A percentile compares a stretch with the other conserved stretches of the same genome.
Evolutionary conservation across 2,329 filamentous ascomycete species (phyloP).

Genomic region (Geosmithia putterillii): DNA sequence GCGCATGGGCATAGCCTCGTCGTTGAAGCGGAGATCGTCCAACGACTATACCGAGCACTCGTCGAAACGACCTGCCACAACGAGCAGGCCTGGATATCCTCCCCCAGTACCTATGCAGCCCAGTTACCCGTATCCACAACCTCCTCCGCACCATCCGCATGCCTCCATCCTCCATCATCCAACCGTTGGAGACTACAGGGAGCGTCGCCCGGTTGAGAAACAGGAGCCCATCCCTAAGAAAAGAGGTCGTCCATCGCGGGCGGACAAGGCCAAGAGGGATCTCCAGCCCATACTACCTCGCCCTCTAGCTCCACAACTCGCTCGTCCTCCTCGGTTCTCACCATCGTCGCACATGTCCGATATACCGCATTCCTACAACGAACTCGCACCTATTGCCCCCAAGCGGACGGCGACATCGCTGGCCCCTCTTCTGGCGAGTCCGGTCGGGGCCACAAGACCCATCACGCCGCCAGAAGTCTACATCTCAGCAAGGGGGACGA

Average conservation of each 20-base stretch:
- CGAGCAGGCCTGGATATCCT: conserved; percentile 5
- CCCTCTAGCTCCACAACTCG: conserved; percentile 10
- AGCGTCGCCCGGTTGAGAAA: conserved; percentile 3
- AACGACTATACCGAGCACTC: conserved; percentile 16
- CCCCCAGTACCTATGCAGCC: neutral
- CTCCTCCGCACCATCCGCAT: conserved; percentile 2
- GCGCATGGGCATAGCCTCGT: conserved; percentile 19
- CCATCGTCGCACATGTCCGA: neutral
- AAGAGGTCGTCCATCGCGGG: conserved; percentile 31
- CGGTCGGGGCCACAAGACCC: neutral
- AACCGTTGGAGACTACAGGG: conserved; percentile 4
- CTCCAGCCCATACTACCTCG: conserved; percentile 18
- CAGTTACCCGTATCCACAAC: neutral
- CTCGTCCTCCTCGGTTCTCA: neutral
- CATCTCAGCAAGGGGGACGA: neutral
- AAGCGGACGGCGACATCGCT: neutral
- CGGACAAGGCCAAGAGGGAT: conserved; percentile 23
- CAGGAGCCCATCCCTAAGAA: conserved; percentile 18
- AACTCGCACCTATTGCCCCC: neutral
- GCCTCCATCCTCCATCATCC: conserved; percentile 12
- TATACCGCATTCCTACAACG: neutral
- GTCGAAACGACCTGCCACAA: conserved; percentile 3
- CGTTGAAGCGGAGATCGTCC: conserved; percentile 21
- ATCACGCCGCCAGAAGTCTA: conserved; percentile 3
- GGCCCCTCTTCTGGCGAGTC: conserved; percentile 1